A percentile compares a stretch with the other conserved stretches of the same genome.
Evolutionary conservation across 139 green algal genomes (phyloP).

Genomic region (Chlamydomonas urium): DNA sequence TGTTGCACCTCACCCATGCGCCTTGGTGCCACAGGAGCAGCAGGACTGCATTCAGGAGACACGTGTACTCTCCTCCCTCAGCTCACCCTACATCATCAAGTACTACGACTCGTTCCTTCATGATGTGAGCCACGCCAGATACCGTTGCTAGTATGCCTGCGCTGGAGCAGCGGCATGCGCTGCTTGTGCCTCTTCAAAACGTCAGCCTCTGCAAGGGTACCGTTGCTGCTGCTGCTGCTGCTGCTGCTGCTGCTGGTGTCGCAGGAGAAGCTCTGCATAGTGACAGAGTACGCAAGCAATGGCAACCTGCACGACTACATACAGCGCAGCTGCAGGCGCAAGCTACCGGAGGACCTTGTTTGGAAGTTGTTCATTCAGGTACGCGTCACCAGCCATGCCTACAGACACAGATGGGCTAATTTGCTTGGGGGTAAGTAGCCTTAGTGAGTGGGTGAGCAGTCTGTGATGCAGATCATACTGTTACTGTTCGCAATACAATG

Average conservation of each 20-base stretch:
- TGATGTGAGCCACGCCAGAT: conserved; percentile 25
- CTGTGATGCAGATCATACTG: too few species aligned
- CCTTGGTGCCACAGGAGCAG: conserved; percentile 47
- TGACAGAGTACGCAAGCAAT: neutral
- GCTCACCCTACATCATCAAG: conserved; percentile 65
- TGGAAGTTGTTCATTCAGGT: too few species aligned
- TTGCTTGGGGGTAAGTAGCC: too few species aligned
- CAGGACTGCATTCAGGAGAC: conserved; percentile 64
- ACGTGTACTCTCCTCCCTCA: conserved; percentile 48
- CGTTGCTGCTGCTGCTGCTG: too few species aligned
- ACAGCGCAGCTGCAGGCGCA: too few species aligned
- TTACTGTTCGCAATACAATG: too few species aligned
- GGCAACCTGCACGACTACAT: conserved; percentile 1
- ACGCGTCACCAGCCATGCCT: too few species aligned
- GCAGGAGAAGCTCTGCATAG: neutral
- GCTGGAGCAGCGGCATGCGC: neutral
- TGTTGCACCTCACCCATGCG: neutral
- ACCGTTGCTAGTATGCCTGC: neutral
- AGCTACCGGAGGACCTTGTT: too few species aligned
- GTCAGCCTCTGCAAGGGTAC: too few species aligned
- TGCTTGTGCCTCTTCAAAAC: too few species aligned
- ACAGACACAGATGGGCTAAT: too few species aligned
- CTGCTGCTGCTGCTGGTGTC: neutral
- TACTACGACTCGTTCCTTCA: conserved; percentile 73
- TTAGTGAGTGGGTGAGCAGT: too few species aligned